These are phyloP conservation scores for Mycena citricolor DNA, from an alignment of 1,284 basidiomycete genomes.

Conservation along the genomic window DNA sequence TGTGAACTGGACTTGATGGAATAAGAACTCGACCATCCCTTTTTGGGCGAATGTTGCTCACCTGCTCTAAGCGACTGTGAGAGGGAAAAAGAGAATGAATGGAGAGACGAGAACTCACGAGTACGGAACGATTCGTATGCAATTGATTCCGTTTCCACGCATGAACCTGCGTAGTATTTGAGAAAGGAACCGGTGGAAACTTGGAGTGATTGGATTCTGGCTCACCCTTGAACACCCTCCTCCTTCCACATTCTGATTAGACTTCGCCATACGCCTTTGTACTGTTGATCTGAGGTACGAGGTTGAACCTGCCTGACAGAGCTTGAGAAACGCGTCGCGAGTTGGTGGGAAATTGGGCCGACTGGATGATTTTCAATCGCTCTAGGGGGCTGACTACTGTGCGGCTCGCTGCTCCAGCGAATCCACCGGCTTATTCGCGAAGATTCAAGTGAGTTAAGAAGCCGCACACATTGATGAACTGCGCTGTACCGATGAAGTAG, in stretches of 20 bases:
- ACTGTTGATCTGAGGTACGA: slow-evolving; percentile 58
- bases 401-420: slow-evolving; percentile 80
- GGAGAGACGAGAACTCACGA: slow-evolving; percentile 39
- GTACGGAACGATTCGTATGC: slow-evolving; percentile 83
- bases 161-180: slow-evolving; percentile 41
- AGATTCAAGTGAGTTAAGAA: too few relatives aligned
- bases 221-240: slow-evolving; percentile 85
- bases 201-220: too few relatives aligned
- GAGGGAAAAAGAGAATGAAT: slow-evolving; percentile 12
- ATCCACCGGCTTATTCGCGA: slow-evolving; percentile 71
- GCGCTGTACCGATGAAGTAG: slow-evolving; percentile 40
- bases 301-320: slow-evolving; percentile 76
- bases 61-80: slow-evolving; percentile 11
- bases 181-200: neutral
- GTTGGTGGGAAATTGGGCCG: slow-evolving; percentile 32
- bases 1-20: slow-evolving; percentile 86
- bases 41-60: neutral
- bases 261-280: slow-evolving; percentile 78
- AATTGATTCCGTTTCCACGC: slow-evolving; percentile 92
- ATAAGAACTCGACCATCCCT: slow-evolving; percentile 4
- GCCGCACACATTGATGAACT: neutral
- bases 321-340: slow-evolving; percentile 1
- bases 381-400: slow-evolving; percentile 93
- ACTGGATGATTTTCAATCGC: slow-evolving; percentile 95
- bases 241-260: slow-evolving; percentile 88